Base-by-base conservation (phyloP, 352 stramenopile genomes). In the Phytophthora nicotianae region DNA sequence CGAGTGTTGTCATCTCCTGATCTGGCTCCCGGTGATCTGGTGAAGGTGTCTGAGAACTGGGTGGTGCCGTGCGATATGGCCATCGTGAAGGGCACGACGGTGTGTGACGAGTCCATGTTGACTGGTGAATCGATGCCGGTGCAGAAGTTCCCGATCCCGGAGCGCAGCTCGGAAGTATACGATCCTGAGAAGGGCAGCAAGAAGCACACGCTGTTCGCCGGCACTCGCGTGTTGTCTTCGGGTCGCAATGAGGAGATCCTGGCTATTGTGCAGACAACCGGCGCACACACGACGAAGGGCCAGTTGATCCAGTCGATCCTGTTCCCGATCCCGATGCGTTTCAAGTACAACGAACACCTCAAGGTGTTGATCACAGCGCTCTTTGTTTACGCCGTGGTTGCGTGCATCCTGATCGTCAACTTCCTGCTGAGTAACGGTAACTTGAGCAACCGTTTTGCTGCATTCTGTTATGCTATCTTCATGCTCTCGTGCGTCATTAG, bases 331-430 rank as follows among this genome's bases (percentile, higher is more conserved):
- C 82, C 79, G 7, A 89, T 96, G 62, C 75, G 88, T 37, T 97
- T 97, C 77, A 96, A 97, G 73, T 97, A 96, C 71, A 86, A 97
- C 56, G 76, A 91, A 26, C 88, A 97, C 69, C 74, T 97, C 6
- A 86, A 91, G 57, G 74, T 81, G 5, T 75, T 97, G 16, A 77
- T 97, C 35, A 45, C 68, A n/a, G 81, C 95, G 54, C 71, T 97
- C 9, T 72, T 94, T 21, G 32, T 86, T 19, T 82, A 92, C 49
- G 86, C 77, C 11, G 68, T 91, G n/a, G 62, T 97, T 35, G 68
- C 81, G 1, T 38, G 80, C 84, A 14, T 84, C 74, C 51, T 72
- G 84, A 72, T 79, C 19, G 80, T 92, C 70, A 79, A 77, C 49
- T 85, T 94, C 55, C 59, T 89, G 24, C 70, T 92, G 21, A 81